A percentile compares a stretch with the other conserved stretches of the same genome.
Conservation (phyloP, 2,329 filamentous ascomycete genomes). For the Madurella mycetomatis region DNA sequence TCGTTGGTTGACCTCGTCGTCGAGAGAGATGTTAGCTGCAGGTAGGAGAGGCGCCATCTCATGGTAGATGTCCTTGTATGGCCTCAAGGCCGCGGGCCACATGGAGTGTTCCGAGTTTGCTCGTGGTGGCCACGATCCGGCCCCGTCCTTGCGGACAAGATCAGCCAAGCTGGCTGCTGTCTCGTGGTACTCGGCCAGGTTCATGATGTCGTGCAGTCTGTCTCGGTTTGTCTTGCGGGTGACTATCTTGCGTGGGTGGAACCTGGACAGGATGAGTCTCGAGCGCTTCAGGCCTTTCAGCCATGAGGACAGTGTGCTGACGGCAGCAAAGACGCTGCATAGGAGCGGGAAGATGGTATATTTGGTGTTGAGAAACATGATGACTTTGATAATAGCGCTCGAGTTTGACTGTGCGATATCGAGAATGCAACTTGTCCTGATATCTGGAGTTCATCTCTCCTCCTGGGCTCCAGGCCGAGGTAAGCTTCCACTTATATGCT, state of each 20-base stretch:
- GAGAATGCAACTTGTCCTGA: no score
- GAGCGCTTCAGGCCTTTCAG: no score
- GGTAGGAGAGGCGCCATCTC: constrained; percentile 28
- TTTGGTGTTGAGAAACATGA: constrained; percentile 4
- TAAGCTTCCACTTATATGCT: no score
- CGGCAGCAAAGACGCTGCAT: constrained; percentile 7
- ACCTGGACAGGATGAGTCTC: no score
- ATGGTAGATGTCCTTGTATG: constrained; percentile 31
- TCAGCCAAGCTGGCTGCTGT: constrained; percentile 10
- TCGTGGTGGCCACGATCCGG: constrained; percentile 23
- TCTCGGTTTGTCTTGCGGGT: no score
- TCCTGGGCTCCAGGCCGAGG: no score
- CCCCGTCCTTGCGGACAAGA: constrained; percentile 22
- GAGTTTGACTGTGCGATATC: no score
- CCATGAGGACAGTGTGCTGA: background rate
- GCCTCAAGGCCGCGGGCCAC: constrained; percentile 29
- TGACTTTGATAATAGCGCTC: background rate
- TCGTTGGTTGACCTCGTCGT: constrained; percentile 27
- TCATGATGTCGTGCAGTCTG: constrained; percentile 4
- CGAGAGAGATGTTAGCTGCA: constrained; percentile 21
- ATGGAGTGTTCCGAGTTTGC: constrained; percentile 12
- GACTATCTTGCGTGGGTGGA: no score
- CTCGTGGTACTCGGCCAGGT: constrained; percentile 17
- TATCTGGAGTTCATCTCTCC: no score
- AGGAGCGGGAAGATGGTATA: constrained; percentile 8